Percentiles rank a stretch among this genome's conserved stretches.
Conservation (phyloP, 2,329 filamentous ascomycete genomes). For the Microdochium paspali region DNA sequence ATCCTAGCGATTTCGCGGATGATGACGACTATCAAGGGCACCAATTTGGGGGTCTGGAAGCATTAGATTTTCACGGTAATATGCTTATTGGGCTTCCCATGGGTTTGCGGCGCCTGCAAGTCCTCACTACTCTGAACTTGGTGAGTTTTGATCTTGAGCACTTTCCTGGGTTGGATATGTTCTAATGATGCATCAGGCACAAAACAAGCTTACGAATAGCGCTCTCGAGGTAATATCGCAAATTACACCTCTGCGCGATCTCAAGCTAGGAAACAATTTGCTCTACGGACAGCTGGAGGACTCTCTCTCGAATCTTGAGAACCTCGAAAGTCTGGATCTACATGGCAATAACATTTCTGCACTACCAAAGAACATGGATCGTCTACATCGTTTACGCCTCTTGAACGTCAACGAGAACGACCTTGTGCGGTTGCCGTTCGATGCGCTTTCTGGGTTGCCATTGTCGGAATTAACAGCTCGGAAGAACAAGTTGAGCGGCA, state of each 20-base stretch:
- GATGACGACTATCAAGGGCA: slow-evolving; percentile 60
- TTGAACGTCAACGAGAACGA: slow-evolving; percentile 76
- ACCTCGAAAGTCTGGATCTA: slow-evolving; percentile 73
- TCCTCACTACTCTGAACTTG: slow-evolving; percentile 75
- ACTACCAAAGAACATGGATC: slow-evolving; percentile 58
- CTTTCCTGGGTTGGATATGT: not conserved
- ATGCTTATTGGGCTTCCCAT: slow-evolving; percentile 60
- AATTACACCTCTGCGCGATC: slow-evolving; percentile 62
- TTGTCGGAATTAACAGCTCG: slow-evolving; percentile 64
- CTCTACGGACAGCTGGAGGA: slow-evolving; percentile 59
- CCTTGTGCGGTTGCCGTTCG: slow-evolving; percentile 62
- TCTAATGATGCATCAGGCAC: slow-evolving; percentile 44
- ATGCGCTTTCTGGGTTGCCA: slow-evolving; percentile 55
- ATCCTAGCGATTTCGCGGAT: slow-evolving; percentile 44
- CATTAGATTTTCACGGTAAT: slow-evolving; percentile 82
- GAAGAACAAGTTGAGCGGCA: slow-evolving; percentile 70
- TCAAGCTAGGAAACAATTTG: slow-evolving; percentile 73
- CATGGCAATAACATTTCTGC: slow-evolving; percentile 69
- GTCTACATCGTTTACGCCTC: slow-evolving; percentile 59
- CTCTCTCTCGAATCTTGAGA: slow-evolving; percentile 52
- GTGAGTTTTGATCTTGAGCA: slow-evolving; percentile 34
- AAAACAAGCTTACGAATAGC: slow-evolving; percentile 69
- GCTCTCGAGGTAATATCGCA: slow-evolving; percentile 66
- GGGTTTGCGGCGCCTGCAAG: slow-evolving; percentile 63
- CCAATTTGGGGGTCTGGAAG: slow-evolving; percentile 75